A percentile compares a stretch with the other conserved stretches of the same genome.
phyloP scores from a whole-genome alignment of 2,329 filamentous ascomycete species.

The Neopestalotiopsis sp. region DNA sequence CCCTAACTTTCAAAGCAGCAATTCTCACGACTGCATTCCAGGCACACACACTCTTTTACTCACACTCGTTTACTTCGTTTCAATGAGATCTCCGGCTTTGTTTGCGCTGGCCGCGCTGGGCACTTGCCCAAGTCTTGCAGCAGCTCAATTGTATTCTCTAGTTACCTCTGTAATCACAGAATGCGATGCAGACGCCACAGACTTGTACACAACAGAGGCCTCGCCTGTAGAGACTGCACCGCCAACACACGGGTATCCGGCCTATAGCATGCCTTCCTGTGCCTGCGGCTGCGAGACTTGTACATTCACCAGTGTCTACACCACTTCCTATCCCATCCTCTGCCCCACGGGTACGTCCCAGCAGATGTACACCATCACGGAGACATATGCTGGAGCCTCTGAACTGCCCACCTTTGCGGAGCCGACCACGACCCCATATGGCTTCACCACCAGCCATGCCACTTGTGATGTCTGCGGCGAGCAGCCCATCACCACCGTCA shows the following conservation, averaged over 20 bases:
- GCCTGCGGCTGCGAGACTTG: constrained; percentile 1
- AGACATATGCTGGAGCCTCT: constrained; percentile 2
- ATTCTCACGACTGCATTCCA: neutral
- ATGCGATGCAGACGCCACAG: neutral
- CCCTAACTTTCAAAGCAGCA: neutral
- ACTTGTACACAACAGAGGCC: neutral
- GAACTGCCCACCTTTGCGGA: neutral
- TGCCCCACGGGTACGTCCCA: neutral
- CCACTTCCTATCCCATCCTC: neutral
- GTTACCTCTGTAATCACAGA: neutral
- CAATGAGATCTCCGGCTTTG: neutral
- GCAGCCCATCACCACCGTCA: neutral
- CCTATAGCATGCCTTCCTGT: neutral
- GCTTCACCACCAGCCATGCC: constrained; percentile 2
- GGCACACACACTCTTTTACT: neutral
- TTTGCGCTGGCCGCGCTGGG: neutral
- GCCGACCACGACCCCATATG: neutral
- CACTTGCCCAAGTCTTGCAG: neutral
- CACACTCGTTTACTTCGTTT: neutral
- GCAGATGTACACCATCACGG: constrained; percentile 3
- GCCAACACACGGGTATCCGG: neutral
- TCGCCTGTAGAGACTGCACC: neutral
- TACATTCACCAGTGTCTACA: constrained; percentile 5
- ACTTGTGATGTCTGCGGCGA: constrained; percentile 5
- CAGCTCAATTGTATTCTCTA: neutral